A percentile compares a stretch with the other conserved stretches of the same genome.
These are phyloP conservation scores for Elsinoe arachidis DNA, from an alignment of 2,329 filamentous ascomycete species.

Conservation along the genomic window DNA sequence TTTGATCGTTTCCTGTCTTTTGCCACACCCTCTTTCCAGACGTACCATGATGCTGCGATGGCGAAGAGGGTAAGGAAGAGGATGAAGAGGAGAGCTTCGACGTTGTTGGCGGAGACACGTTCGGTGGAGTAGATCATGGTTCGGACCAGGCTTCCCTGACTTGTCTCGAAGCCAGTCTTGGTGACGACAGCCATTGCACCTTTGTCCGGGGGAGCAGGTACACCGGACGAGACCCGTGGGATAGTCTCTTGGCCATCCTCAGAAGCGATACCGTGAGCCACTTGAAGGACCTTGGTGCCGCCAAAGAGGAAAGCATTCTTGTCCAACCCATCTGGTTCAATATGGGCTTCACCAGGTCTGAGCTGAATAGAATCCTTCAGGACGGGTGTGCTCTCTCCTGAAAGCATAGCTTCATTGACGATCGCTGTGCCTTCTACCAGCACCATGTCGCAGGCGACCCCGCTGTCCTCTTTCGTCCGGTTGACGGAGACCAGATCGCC, in stretches of 20 bases:
- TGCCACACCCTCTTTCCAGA: conserved; percentile 92
- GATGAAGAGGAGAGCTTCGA: conserved; percentile 93
- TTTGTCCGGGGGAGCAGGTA: conserved; percentile 79
- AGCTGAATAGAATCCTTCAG: conserved; percentile 94
- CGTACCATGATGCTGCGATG: conserved; percentile 95
- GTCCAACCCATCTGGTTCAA: conserved; percentile 86
- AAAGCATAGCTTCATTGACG: conserved; percentile 99
- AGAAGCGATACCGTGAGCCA: conserved; percentile 75
- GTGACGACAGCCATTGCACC: conserved; percentile 89
- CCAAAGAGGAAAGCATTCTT: conserved; percentile 96
- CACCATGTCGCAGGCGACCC: conserved; percentile 95
- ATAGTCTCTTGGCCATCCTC: conserved; percentile 53
- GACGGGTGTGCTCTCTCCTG: conserved; percentile 91
- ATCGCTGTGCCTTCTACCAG: conserved; percentile 91
- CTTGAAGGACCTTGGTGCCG: conserved; percentile 92
- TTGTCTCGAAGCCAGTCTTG: conserved; percentile 98
- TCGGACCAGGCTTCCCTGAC: conserved; percentile 90
- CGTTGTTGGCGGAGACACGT: conserved; percentile 96
- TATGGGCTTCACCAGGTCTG: conserved; percentile 66
- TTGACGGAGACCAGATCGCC: conserved; percentile 88
- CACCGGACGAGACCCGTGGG: conserved; percentile 63
- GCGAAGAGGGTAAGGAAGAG: conserved; percentile 94
- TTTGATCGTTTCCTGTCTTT: conserved; percentile 96
- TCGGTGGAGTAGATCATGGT: conserved; percentile 99
- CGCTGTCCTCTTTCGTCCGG: conserved; percentile 91